A percentile compares a stretch with the other conserved stretches of the same genome.
phyloP scores from a whole-genome alignment of 306 rosid species.

The Trichosanthes truncata region DNA sequence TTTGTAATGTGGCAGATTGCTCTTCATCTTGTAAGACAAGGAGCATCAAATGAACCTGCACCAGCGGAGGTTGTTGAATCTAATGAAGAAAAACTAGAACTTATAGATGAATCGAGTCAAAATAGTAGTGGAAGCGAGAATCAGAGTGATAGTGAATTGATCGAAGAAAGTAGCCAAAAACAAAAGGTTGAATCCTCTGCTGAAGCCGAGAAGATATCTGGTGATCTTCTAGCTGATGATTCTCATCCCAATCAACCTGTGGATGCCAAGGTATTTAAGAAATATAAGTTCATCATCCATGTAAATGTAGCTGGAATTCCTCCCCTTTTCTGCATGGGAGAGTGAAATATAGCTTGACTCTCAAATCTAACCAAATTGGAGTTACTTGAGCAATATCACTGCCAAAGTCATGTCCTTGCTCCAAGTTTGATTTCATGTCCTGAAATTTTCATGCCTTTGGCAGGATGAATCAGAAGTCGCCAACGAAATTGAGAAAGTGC shows the following conservation, averaged over 20 bases:
- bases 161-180: conserved; percentile 23
- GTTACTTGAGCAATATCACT: background rate
- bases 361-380: background rate
- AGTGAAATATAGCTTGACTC: background rate
- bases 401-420: background rate
- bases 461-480: conserved; percentile 43
- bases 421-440: background rate
- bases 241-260: conserved; percentile 24
- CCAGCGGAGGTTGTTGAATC: conserved; percentile 25
- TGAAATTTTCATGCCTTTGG: conserved; percentile 11
- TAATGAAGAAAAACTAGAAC: conserved; percentile 20
- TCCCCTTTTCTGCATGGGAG: background rate
- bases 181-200: conserved; percentile 23
- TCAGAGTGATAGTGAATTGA: conserved; percentile 10
- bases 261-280: conserved; percentile 38
- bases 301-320: background rate
- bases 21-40: conserved; percentile 72
- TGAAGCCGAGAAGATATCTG: conserved; percentile 18
- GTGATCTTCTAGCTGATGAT: conserved; percentile 30
- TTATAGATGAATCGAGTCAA: conserved; percentile 17
- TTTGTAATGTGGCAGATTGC: conserved; percentile 71
- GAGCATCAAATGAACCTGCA: conserved; percentile 28
- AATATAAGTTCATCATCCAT: background rate
- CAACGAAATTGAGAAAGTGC: conserved; percentile 36
- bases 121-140: conserved; percentile 15